Percentiles rank a stretch among this genome's conserved stretches.
Conservation (phyloP, 306 rosid genomes). For the Dryas octopetala region DNA sequence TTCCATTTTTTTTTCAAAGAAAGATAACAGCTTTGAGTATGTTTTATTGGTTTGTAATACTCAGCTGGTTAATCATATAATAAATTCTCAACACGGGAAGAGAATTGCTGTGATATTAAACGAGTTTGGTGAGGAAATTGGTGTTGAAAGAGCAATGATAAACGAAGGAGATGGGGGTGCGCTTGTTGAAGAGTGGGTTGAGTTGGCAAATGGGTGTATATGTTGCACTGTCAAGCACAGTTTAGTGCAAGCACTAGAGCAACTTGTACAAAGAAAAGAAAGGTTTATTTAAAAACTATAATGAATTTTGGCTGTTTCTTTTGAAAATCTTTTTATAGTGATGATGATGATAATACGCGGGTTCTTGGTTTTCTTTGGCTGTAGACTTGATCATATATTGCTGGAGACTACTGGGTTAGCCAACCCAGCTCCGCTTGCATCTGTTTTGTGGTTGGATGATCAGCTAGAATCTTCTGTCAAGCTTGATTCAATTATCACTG, state of each 20-base stretch:
- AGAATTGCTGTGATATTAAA: slow-evolving; percentile 91
- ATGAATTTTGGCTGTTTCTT: background rate
- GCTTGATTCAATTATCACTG: slow-evolving; percentile 92
- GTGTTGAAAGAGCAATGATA: slow-evolving; percentile 95
- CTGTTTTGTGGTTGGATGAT: slow-evolving; percentile 95
- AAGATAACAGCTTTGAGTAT: slow-evolving; percentile 6
- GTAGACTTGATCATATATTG: slow-evolving; percentile 88
- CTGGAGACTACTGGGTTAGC: slow-evolving; percentile 97
- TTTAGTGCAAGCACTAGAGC: slow-evolving; percentile 93
- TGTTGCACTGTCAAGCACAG: slow-evolving; percentile 93
- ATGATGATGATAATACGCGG: background rate
- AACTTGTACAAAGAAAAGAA: slow-evolving; percentile 85
- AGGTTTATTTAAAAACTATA: slow-evolving; percentile 39
- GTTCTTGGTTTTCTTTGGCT: slow-evolving; percentile 15
- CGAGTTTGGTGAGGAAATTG: slow-evolving; percentile 96
- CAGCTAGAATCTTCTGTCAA: slow-evolving; percentile 79
- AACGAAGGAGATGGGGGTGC: slow-evolving; percentile 94
- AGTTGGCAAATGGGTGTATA: slow-evolving; percentile 87
- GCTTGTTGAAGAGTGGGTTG: slow-evolving; percentile 97
- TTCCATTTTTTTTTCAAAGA: background rate
- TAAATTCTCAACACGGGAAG: slow-evolving; percentile 84
- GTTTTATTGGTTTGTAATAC: slow-evolving; percentile 3
- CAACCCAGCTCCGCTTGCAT: slow-evolving; percentile 97
- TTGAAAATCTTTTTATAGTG: background rate
- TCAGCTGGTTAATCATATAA: slow-evolving; percentile 80